Conservation (phyloP, 140 eudicot genomes). For the Erigeron philadelphicus region DNA sequence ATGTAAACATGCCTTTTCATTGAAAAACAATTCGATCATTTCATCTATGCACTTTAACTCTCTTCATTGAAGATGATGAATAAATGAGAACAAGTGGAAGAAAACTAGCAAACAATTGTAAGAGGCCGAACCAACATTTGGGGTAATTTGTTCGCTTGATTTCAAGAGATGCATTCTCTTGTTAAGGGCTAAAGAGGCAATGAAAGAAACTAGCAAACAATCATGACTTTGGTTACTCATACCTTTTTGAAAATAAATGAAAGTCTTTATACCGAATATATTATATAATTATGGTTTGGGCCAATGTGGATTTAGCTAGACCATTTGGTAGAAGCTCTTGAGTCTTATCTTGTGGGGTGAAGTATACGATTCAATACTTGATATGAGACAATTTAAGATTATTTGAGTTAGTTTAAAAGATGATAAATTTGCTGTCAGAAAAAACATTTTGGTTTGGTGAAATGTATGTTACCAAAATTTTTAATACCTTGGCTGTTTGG, state of each 20-base stretch:
- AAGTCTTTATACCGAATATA: slow-evolving; percentile 17
- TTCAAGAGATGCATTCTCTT: slow-evolving; percentile 22
- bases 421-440: too few species aligned
- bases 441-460: too few species aligned
- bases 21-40: not conserved
- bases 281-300: too few species aligned
- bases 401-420: too few species aligned
- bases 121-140: slow-evolving; percentile 11
- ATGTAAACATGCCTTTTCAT: slow-evolving; percentile 24
- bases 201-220: slow-evolving; percentile 17
- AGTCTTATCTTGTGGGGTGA: too few species aligned
- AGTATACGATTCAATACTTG: too few species aligned
- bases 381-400: too few species aligned
- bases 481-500: too few species aligned
- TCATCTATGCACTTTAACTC: not conserved
- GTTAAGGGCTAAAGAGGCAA: slow-evolving; percentile 32
- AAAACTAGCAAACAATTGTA: slow-evolving; percentile 3
- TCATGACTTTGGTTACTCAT: slow-evolving; percentile 16
- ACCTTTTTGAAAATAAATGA: slow-evolving; percentile 20
- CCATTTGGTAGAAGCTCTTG: too few species aligned
- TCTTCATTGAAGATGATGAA: not conserved
- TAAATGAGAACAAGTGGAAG: slow-evolving; percentile 16
- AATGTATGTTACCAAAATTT: too few species aligned
- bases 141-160: slow-evolving; percentile 29
- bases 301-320: too few species aligned